phyloP scores from a whole-genome alignment of 257 asterid genomes.

The Avicennia marina region DNA sequence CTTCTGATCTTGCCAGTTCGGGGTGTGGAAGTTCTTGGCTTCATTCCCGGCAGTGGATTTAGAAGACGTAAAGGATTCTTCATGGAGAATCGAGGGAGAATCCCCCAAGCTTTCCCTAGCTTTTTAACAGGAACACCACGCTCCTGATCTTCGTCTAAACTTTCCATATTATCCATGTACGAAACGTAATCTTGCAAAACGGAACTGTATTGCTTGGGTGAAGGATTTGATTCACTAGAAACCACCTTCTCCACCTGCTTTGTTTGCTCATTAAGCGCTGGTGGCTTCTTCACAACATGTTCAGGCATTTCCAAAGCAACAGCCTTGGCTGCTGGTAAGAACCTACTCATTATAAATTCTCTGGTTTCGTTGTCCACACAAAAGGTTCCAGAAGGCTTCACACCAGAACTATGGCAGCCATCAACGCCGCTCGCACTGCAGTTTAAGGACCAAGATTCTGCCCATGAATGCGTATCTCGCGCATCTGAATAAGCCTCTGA shows the following conservation, averaged over 20 bases:
- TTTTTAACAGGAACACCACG: conserved; percentile 40
- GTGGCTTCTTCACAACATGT: conserved; percentile 42
- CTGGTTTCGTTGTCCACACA: conserved; percentile 37
- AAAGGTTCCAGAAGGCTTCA: conserved; percentile 46
- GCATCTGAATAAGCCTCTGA: conserved; percentile 41
- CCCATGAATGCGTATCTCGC: conserved; percentile 30
- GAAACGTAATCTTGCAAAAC: conserved; percentile 26
- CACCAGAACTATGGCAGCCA: conserved; percentile 32
- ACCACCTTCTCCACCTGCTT: conserved; percentile 41
- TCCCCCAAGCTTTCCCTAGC: conserved; percentile 66
- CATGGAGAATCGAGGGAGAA: conserved; percentile 72
- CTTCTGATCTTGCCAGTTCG: conserved; percentile 37
- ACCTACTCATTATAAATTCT: conserved; percentile 59
- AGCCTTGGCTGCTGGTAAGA: conserved; percentile 83
- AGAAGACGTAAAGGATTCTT: conserved; percentile 68
- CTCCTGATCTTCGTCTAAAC: conserved; percentile 43
- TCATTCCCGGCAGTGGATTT: conserved; percentile 64
- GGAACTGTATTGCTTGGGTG: conserved; percentile 33
- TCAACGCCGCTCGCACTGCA: conserved; percentile 47
- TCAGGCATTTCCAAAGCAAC: conserved; percentile 59
- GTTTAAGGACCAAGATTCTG: conserved; percentile 38
- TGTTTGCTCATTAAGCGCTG: conserved; percentile 31
- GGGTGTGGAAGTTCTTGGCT: conserved; percentile 47
- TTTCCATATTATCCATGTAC: conserved; percentile 40
- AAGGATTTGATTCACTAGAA: conserved; percentile 51